Base-by-base conservation (phyloP, 208 protist genomes). In the Wallacemonas collosoma region DNA sequence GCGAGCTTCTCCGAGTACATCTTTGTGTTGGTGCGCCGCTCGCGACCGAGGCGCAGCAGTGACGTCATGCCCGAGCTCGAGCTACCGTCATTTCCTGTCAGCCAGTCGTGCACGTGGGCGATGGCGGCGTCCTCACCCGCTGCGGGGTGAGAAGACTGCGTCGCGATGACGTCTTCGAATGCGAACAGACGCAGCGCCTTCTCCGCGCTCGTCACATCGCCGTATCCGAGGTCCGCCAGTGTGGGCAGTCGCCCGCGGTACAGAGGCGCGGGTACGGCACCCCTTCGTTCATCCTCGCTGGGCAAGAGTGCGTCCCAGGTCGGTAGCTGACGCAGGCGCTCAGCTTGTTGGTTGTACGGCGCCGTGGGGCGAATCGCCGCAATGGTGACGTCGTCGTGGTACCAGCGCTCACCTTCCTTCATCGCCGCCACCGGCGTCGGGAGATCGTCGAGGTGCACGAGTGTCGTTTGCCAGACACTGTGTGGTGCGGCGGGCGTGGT, bases 401-500 rank as follows among this genome's bases (percentile, higher is more conserved):
- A 95, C 88, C 89, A 94, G 3, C 93, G 86, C 80, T 95, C 88
- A 15, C 89, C 89, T 41, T 95, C 88, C 53, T 83, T 78, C 90
- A 97, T 95, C 5, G 80, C 67, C 1, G 86, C 74, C 38, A 95
- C 79, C 41, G 93, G 89, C 11, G 85, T 90, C 50, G 87, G 82
- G 6, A 97, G 77, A 71, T 97, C 93, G 73, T 97, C 90, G 41
- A 95, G 73, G 82, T 97, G 93, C 6, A 97, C 81, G n/a, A 97
- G 78, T 35, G 93, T 97, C 11, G 87, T 85, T 66, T 95, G 90
- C 91, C 93, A 97, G 50, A 95, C 88, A 65, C 81, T 89, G 80
- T 95, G 90, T 66, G 80, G 82, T 58, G 63, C 62, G 54, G 60
- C 65, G 11, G 40, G 26, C 55, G 48, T 0, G 0, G 15, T 17